Percentiles rank a stretch among this genome's conserved stretches.
Conservation (phyloP, 2,329 filamentous ascomycete species). For the Didymella keratinophila region DNA sequence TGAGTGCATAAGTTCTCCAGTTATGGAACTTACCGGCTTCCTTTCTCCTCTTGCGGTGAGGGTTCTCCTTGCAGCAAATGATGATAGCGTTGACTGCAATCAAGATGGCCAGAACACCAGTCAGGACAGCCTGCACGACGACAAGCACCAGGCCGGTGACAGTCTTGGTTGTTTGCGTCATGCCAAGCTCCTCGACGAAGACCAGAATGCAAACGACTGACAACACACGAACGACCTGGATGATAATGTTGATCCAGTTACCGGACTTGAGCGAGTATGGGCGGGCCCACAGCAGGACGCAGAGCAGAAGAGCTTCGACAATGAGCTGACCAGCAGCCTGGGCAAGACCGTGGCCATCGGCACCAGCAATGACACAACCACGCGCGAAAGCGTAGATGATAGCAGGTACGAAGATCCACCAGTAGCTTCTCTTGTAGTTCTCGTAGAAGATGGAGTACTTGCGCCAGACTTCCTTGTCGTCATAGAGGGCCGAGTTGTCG, state of each 20-base stretch:
- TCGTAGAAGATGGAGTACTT: conserved; percentile 99
- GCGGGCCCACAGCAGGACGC: conserved; percentile 80
- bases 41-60: conserved; percentile 86
- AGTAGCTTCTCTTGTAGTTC: conserved; percentile 90
- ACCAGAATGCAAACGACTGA: conserved; percentile 89
- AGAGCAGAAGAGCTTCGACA: conserved; percentile 81
- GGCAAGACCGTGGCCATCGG: conserved; percentile 81
- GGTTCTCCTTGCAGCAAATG: conserved; percentile 83
- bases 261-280: conserved; percentile 87
- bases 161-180: conserved; percentile 91
- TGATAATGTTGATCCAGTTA: conserved; percentile 92
- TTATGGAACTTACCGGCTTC: conserved; percentile 74
- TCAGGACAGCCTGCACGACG: conserved; percentile 85
- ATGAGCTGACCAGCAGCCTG: conserved; percentile 83
- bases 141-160: conserved; percentile 93
- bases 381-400: conserved; percentile 93
- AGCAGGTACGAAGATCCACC: conserved; percentile 93
- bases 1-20: conserved; percentile 4
- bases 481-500: conserved; percentile 76
- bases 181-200: conserved; percentile 91
- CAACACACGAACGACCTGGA: conserved; percentile 86
- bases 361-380: conserved; percentile 83
- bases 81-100: conserved; percentile 90
- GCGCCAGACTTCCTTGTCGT: conserved; percentile 88
- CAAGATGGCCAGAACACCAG: conserved; percentile 81